A percentile compares a stretch with the other conserved stretches of the same genome.
Conservation (phyloP, 495 filamentous ascomycete genomes). For the Usnea hakonensis region DNA sequence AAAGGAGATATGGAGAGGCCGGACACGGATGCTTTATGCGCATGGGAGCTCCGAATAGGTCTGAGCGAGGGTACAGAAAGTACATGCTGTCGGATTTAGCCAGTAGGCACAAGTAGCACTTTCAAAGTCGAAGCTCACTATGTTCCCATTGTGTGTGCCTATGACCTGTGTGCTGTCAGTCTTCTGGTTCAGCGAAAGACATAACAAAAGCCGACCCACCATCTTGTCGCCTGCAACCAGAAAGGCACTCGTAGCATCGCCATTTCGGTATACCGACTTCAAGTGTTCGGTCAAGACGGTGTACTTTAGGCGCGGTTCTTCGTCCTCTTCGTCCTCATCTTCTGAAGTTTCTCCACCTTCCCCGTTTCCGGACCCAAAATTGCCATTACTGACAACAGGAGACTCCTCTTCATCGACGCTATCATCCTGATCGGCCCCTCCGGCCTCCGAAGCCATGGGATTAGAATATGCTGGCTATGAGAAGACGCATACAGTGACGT, state of each 20-base stretch:
- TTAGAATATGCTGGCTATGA: not conserved
- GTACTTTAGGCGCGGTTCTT: slow-evolving; percentile 95
- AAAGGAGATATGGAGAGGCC: slow-evolving; percentile 85
- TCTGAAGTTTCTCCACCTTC: slow-evolving; percentile 57
- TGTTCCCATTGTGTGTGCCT: slow-evolving; percentile 94
- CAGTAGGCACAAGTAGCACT: not conserved
- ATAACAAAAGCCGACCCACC: slow-evolving; percentile 42
- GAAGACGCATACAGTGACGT: not conserved
- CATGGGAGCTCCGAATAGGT: slow-evolving; percentile 73
- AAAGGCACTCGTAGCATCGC: slow-evolving; percentile 86
- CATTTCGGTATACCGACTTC: slow-evolving; percentile 78
- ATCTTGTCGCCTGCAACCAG: slow-evolving; percentile 92
- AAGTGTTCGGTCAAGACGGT: slow-evolving; percentile 73
- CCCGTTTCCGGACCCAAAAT: slow-evolving; percentile 24
- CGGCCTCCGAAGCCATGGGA: slow-evolving; percentile 24
- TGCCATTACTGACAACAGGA: slow-evolving; percentile 21
- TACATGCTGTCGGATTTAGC: slow-evolving; percentile 56
- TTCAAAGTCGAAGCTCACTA: slow-evolving; percentile 52
- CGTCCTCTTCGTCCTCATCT: slow-evolving; percentile 83
- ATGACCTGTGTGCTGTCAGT: slow-evolving; percentile 53
- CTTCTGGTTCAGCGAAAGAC: not conserved
- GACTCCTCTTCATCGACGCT: slow-evolving; percentile 22
- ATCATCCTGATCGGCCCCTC: slow-evolving; percentile 22
- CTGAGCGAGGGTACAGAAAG: slow-evolving; percentile 73
- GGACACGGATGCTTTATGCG: slow-evolving; percentile 84